Evolutionary conservation across 148 eudicot genomes (phyloP), one percentile per base, ranked within the genome.

Genomic region (Rhododendron simsii): DNA sequence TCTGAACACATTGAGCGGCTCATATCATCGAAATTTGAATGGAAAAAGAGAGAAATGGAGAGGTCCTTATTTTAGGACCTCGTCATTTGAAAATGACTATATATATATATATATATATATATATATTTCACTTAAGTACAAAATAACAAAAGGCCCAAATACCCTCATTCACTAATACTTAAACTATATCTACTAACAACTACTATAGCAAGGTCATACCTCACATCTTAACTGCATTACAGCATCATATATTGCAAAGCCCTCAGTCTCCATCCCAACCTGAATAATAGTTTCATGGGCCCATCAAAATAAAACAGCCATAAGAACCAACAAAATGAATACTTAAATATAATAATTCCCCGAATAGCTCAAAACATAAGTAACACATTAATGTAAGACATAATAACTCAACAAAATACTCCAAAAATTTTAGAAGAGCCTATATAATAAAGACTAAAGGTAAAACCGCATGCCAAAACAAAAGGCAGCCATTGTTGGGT

Each of bases 201-300:
- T 57, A 51, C 21, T 18, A 28, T 13, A 77, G 26, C 16, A 84
- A 77, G 73, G 85, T 12, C 37, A 83, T 86, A 94, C 99, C 98
- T 97, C 96, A 84, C 91, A 93, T 87, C 91, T 88, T 74, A 97
- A 55, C 83, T 90, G 91, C 98, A 89, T 97, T 96, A 97, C 88
- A 26, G 95, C 92, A 91, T 97, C 98, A 93, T 97, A 95, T 69
- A 97, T 93, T 50, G 98, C 98, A 93, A 97, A 97, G 89, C 99
- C 99, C 85, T 94, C 98, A 11, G 90, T 86, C 88, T 94, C 99
- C 96, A 91, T 90, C 20, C 91, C 98, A 86, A 95, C 95, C 99
- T 97, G 90, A 88, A 85, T 81, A 57, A 83, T 37, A 76, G 61
- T 39, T 26, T 41, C 30, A 55, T 83, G 39, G 63, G 45, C 73